Base-by-base conservation (phyloP, 129 eudicot species). In the Helichrysum umbraculigerum region DNA sequence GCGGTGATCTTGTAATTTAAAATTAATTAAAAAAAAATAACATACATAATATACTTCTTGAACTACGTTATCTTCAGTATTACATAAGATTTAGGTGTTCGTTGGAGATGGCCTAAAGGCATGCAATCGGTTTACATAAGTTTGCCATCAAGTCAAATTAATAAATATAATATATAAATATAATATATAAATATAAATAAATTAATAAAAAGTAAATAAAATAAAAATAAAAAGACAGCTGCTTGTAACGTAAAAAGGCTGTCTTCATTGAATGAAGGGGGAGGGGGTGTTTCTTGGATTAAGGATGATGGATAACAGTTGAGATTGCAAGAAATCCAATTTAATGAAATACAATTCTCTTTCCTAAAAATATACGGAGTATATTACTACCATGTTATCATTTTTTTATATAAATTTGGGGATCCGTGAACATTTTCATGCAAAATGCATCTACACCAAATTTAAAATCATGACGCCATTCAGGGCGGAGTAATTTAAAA, bases 211-310 rank as follows among this genome's bases (percentile, higher is more conserved):
- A 39, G 8, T 39, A 60, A 60, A 61, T 41, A 47, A 73, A 79
- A 79, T 56, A 74, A 80, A 60, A 60, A 61, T 41, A 47, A 73
- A 79, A 79, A 66, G 79, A 80, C 75, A 80, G 83, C 83, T 80
- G 83, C 83, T 32, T 41, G n/a, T 73, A 80, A 80, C 79, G 79
- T 73, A 73, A 39, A 73, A 80, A 73, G 58, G 79, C 60, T 80
- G 79, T 57, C 83, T 56, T 73, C 79, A 80, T 80, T 79, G 68
- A 80, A 80, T 80, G 83, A 73, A 79, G 78, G 83, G 81, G 58
- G 57, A 73, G 73, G 78, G 83, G 81, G 58, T 41, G 75, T 66
- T 70, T 66, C 83, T 52, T 72, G 79, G 74, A 66, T 73, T 66
- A 41, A 47, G 82, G 71, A 78, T 78, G 82, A 70, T 39, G 54